A percentile compares a stretch with the other conserved stretches of the same genome.
Conservation (phyloP, 108 stramenopile species). For the Pseudonitzschia multistriata region DNA sequence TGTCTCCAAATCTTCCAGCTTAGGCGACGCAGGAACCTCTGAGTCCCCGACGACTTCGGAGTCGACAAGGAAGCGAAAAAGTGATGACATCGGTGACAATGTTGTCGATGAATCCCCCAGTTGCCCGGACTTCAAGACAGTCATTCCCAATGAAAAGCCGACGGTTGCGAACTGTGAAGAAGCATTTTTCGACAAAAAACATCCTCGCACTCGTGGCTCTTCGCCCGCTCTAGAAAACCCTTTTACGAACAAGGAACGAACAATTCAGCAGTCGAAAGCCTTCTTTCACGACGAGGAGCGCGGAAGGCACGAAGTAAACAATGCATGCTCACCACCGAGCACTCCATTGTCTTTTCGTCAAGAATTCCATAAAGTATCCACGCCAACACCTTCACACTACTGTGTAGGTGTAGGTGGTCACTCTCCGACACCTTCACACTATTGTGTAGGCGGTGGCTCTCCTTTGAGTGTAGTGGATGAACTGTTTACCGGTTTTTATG, state of each 20-base stretch:
- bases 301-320: neutral
- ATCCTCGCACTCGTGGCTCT: neutral
- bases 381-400: neutral
- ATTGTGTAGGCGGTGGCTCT: neutral
- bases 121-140: neutral
- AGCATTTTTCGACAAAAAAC: slow-evolving; percentile 8
- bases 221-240: neutral
- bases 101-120: neutral
- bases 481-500: neutral
- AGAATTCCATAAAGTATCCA: neutral
- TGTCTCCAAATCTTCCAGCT: neutral
- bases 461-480: slow-evolving; percentile 16
- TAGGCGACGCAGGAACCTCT: neutral
- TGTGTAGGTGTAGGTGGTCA: neutral
- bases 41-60: neutral
- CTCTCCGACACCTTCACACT: neutral
- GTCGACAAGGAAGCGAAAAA: slow-evolving; percentile 10
- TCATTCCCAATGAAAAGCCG: neutral
- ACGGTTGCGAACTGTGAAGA: slow-evolving; percentile 5
- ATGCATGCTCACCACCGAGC: neutral
- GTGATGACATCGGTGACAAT: slow-evolving; percentile 9
- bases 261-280: neutral
- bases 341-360: neutral
- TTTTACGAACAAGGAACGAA: neutral
- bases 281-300: slow-evolving; percentile 6